A percentile compares a stretch with the other conserved stretches of the same genome.
Conservation (phyloP, 164 flowering plant genomes). For the Magnolia changhungtana region DNA sequence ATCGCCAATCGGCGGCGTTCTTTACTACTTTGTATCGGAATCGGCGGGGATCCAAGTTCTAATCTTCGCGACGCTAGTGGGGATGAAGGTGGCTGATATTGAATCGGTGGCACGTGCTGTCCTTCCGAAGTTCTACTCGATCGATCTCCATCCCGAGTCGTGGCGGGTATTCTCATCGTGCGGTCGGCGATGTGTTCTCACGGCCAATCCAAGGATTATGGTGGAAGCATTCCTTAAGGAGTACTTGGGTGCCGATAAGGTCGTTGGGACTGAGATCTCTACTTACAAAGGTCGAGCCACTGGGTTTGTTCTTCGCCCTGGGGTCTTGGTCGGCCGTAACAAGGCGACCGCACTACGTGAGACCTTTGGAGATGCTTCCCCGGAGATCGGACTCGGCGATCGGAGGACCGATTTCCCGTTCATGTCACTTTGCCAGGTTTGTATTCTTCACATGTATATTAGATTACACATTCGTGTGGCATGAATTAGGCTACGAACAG, state of each 20-base stretch:
- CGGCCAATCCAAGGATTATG: constrained; percentile 34
- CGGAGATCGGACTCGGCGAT: constrained; percentile 43
- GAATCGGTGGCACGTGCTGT: constrained; percentile 46
- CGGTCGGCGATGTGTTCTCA: constrained; percentile 33
- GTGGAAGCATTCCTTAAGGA: constrained; percentile 30
- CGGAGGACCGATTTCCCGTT: constrained; percentile 36
- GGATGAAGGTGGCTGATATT: constrained; percentile 32
- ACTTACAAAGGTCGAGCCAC: constrained; percentile 34
- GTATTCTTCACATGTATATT: neutral
- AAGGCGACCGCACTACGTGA: constrained; percentile 29
- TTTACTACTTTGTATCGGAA: constrained; percentile 29
- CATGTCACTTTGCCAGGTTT: constrained; percentile 45
- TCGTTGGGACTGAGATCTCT: constrained; percentile 28
- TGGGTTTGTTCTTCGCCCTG: constrained; percentile 32
- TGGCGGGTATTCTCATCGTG: constrained; percentile 42
- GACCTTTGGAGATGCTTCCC: constrained; percentile 24
- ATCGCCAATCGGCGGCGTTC: constrained; percentile 28
- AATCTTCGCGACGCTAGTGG: constrained; percentile 32
- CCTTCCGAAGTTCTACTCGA: constrained; percentile 41
- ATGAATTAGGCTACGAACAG: no score
- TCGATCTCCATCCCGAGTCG: constrained; percentile 37
- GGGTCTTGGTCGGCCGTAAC: constrained; percentile 33
- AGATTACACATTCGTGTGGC: neutral
- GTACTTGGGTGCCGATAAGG: constrained; percentile 27
- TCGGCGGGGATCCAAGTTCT: constrained; percentile 35